Base-by-base conservation (phyloP, 2,329 filamentous ascomycete species). In the Cercospora sesami region DNA sequence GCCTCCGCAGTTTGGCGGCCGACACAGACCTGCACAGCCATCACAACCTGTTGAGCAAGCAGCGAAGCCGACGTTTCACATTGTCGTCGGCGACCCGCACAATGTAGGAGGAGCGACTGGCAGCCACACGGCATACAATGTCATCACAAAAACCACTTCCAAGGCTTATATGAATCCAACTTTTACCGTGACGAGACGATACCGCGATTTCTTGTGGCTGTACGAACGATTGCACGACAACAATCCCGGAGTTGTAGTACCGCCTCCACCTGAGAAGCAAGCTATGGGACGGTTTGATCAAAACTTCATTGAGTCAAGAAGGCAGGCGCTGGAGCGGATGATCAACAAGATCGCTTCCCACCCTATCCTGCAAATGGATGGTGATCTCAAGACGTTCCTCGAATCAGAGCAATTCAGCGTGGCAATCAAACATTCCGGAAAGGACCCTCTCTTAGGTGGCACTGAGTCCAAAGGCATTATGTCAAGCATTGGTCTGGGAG, bases 91-190 rank as follows among this genome's bases (percentile, higher is more conserved):
- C 67, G 95, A 99, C 81, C 95, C 95, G 65, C 94, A 97, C 81
- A 99, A 98, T 83, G 94, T 99, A 73, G 95, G 95, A 68, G 95
- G 98, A 80, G 81, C 98, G 79, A 97, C 95, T 8, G 97, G 92
- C 80, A 97, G 94, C 71, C 95, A 99, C 80, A 99, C 97, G 72
- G 95, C 98, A 59, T 99, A 99, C 81, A 93, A 93, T 75, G 95
- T 99, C 72, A 87, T 91, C 76, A 99, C 95, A 67, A 95, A 91
- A 91, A 99, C 95, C 12, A 92, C 93, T 0, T 98, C 94, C 42
- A 97, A 97, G 83, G 95, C 93, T 62, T 99, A 98, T 81, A 92
- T 91, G 77, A 91, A 94, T 76, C 86, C 92, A 63, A 94, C 97
- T 77, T 98, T 99, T 76, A 90, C 93, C 66, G 95, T 99, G 73